phyloP scores from a whole-genome alignment of 306 rosid species.

The Alnus glutinosa region DNA sequence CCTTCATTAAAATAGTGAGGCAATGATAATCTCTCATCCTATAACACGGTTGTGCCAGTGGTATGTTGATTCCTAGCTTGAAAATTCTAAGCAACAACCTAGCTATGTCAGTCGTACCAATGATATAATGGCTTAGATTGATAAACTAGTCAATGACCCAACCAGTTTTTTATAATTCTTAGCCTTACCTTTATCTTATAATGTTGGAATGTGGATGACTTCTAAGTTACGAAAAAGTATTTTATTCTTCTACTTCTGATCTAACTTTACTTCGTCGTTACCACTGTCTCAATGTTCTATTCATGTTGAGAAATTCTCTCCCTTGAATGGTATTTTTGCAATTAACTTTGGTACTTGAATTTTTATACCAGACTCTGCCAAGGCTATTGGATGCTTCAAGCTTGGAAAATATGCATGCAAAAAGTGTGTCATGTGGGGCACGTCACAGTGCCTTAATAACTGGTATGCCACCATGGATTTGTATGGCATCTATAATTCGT shows the following conservation, averaged over 20 bases:
- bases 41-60: not conserved
- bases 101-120: not conserved
- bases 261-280: not conserved
- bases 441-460: slow-evolving; percentile 85
- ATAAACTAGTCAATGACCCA: not conserved
- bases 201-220: not conserved
- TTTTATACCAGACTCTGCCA: slow-evolving; percentile 67
- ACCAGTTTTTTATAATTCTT: not conserved
- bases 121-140: not conserved
- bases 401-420: slow-evolving; percentile 71
- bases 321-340: slow-evolving; percentile 12
- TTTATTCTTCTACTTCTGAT: not conserved
- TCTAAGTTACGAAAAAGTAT: not conserved
- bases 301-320: slow-evolving; percentile 7
- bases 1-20: slow-evolving; percentile 5
- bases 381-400: slow-evolving; percentile 77
- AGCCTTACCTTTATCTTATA: not conserved
- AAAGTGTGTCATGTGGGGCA: slow-evolving; percentile 84
- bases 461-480: slow-evolving; percentile 43
- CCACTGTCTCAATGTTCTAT: not conserved
- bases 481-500: not conserved
- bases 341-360: slow-evolving; percentile 14
- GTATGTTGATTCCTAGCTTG: not conserved
- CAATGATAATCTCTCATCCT: slow-evolving; percentile 2
- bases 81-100: not conserved